Percentiles rank a stretch among this genome's conserved stretches.
Evolutionary conservation across 1,139 yeast genomes (phyloP).

Genomic region (Sugiyamaella neomexicana): DNA sequence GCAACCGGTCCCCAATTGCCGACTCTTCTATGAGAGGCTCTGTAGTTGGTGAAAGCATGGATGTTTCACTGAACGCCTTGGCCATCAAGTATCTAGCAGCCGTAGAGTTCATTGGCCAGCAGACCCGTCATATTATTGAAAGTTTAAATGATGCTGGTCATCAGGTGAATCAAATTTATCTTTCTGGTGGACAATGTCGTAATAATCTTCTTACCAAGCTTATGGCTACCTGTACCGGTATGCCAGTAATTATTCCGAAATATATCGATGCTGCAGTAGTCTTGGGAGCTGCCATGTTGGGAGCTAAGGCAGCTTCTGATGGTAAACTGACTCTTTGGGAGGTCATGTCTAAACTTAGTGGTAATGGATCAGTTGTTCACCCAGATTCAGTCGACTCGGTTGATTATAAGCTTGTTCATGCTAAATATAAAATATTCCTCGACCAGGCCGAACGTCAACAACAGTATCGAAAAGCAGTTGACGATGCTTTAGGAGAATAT

Average conservation of each 20-base stretch:
- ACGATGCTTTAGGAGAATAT: conserved; percentile 39
- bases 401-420: conserved; percentile 68
- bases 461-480: conserved; percentile 70
- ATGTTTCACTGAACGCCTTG: conserved; percentile 74
- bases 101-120: conserved; percentile 96
- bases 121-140: conserved; percentile 91
- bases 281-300: conserved; percentile 89
- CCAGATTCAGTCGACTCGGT: conserved; percentile 61
- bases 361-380: conserved; percentile 72
- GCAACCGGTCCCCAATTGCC: conserved; percentile 95
- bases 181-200: conserved; percentile 97
- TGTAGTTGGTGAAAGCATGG: conserved; percentile 91
- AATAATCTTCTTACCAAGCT: conserved; percentile 84
- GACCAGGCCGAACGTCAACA: conserved; percentile 85
- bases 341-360: conserved; percentile 80
- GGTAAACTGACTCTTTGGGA: conserved; percentile 60
- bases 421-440: conserved; percentile 79
- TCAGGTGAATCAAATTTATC: conserved; percentile 67
- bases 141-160: conserved; percentile 83
- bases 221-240: conserved; percentile 88
- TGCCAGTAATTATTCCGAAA: conserved; percentile 90
- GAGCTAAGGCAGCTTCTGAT: conserved; percentile 78
- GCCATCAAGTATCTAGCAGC: conserved; percentile 89
- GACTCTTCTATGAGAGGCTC: conserved; percentile 94
- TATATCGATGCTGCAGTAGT: conserved; percentile 97